Evolutionary conservation across 352 stramenopile species (phyloP), one percentile per base, ranked within the genome.

Genomic region (Phytophthora cryptogea): DNA sequence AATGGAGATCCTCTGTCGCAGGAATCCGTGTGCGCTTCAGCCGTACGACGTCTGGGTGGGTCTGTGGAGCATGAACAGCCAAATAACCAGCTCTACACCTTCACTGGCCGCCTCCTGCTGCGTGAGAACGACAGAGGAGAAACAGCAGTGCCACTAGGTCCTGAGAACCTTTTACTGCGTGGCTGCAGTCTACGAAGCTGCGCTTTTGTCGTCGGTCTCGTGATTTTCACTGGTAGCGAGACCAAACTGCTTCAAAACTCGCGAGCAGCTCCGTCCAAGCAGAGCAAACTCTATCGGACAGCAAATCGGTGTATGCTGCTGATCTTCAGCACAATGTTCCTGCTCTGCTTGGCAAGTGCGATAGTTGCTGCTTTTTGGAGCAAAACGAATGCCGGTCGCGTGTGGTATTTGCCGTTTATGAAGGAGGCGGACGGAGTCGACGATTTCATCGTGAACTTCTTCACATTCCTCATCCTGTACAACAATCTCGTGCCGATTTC

Each of bases 401-500:
- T 80, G 31, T 86, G 77, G 80, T 89, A 88, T 46, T 55, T 90
- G 46, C 71, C 72, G 0, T 77, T 80, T 47, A 60, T 76, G 36
- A 63, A 69, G 35, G 32, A 68, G 13, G 60, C 50, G 1, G 70
- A 76, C 35, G 36, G 57, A 16, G 47, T 63, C 0, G 72, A 39
- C 11, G 59, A 74, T 14, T 83, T 82, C 36, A 60, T 87, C 36
- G 73, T 93, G 10, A 88, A 96, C 59, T 90, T 88, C 36, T 94
- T 94, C 51, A 89, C 86, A 14, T 98, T 98, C 69, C 72, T 98
- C 20, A 95, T 98, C 14, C 79, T 99, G 41, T 94, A 96, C 70
- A 96, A 89, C 76, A 97, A 98, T 59, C 91, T 99, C 60, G 89
- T 99, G 10, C 97, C 97, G 5, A 88, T 99, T 28, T 98, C 89